Evolutionary conservation across 768 basidiomycete species (phyloP).

Genomic region (Termitomyces sp.): DNA sequence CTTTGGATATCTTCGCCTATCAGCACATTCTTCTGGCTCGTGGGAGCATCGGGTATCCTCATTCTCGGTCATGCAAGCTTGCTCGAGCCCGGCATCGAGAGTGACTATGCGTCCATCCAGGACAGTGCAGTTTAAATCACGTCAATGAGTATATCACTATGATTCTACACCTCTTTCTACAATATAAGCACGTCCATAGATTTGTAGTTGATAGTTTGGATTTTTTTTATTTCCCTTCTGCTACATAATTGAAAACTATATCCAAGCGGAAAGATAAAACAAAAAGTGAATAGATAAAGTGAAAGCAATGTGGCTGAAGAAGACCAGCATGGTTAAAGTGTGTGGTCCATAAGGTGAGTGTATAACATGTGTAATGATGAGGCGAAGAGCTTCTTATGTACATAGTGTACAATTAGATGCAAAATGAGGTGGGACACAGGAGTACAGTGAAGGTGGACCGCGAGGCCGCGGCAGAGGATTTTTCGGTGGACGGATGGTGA

Average conservation of each 20-base stretch:
- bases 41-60: conserved; percentile 79
- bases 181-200: not conserved
- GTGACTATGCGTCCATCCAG: conserved; percentile 82
- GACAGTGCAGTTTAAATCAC: conserved; percentile 40
- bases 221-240: conserved; percentile 6
- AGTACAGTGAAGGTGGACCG: conserved; percentile 9
- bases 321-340: not conserved
- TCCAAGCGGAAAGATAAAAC: not conserved
- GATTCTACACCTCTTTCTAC: not conserved
- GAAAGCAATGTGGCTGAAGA: not conserved
- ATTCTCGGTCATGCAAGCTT: conserved; percentile 84
- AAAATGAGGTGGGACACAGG: conserved; percentile 4
- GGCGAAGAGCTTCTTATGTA: conserved; percentile 4
- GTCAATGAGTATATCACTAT: not conserved
- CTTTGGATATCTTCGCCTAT: conserved; percentile 76
- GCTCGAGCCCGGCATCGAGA: conserved; percentile 93
- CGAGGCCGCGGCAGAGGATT: not conserved
- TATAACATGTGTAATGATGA: not conserved
- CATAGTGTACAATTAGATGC: conserved; percentile 12
- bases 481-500: not conserved
- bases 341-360: not conserved
- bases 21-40: conserved; percentile 89
- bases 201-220: conserved; percentile 1
- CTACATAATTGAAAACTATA: not conserved
- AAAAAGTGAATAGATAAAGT: not conserved